Evolutionary conservation across 1,139 yeast genomes (phyloP).

Genomic region (Groenewaldozyma sp.): DNA sequence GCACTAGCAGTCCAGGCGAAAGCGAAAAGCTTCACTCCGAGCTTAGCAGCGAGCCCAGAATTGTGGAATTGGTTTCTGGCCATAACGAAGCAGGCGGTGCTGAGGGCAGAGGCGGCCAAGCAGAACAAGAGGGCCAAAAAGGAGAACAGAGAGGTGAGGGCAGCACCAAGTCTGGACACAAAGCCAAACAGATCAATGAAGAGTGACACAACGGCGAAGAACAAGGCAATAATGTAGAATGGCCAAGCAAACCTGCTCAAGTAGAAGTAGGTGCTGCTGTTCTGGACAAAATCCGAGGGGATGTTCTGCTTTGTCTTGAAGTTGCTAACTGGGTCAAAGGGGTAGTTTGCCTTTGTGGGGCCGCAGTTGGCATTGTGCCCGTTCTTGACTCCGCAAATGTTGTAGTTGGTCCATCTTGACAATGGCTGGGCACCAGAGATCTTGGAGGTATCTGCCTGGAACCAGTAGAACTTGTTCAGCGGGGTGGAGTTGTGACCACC

Average conservation of each 20-base stretch:
- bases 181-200: slow-evolving; percentile 31
- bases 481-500: slow-evolving; percentile 47
- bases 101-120: slow-evolving; percentile 47
- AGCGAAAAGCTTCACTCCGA: slow-evolving; percentile 55
- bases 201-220: slow-evolving; percentile 45
- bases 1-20: slow-evolving; percentile 56
- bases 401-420: slow-evolving; percentile 69
- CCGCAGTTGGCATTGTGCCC: slow-evolving; percentile 40
- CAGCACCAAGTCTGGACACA: slow-evolving; percentile 28
- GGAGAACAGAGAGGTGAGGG: slow-evolving; percentile 28
- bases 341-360: slow-evolving; percentile 44
- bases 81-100: slow-evolving; percentile 56
- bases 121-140: slow-evolving; percentile 44
- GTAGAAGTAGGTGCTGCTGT: slow-evolving; percentile 48
- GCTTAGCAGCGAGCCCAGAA: slow-evolving; percentile 37
- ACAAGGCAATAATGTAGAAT: slow-evolving; percentile 50
- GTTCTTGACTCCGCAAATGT: slow-evolving; percentile 43
- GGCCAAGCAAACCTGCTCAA: slow-evolving; percentile 62
- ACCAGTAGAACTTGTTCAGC: slow-evolving; percentile 55
- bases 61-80: slow-evolving; percentile 49
- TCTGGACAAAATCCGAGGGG: slow-evolving; percentile 40
- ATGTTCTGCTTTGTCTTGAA: slow-evolving; percentile 38
- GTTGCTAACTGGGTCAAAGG: slow-evolving; percentile 56
- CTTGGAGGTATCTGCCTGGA: slow-evolving; percentile 56
- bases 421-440: slow-evolving; percentile 40